These are phyloP conservation scores for Starmerella bacillaris DNA, from an alignment of 805 yeast species.

Conservation along the genomic window DNA sequence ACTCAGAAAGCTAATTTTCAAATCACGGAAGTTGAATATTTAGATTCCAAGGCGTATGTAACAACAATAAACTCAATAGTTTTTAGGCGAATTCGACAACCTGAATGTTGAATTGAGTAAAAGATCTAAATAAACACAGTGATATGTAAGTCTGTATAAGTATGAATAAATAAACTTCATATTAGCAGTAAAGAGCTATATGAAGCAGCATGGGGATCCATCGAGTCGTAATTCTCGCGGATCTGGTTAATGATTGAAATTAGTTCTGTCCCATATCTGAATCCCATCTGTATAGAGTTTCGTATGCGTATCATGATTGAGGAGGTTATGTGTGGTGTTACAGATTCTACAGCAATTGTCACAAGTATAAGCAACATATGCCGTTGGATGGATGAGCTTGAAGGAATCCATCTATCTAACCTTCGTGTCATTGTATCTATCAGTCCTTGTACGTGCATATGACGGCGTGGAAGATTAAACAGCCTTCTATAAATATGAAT, in stretches of 20 bases:
- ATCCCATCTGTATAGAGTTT: not conserved
- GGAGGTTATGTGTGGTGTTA: constrained; percentile 19
- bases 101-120: too few relatives aligned
- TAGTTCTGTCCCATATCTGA: not conserved
- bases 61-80: too few relatives aligned
- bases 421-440: constrained; percentile 27
- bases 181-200: too few relatives aligned
- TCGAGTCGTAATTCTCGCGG: too few relatives aligned
- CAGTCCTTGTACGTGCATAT: constrained; percentile 32
- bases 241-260: not conserved
- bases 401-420: constrained; percentile 27
- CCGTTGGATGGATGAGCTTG: constrained; percentile 34
- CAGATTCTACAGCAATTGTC: constrained; percentile 42
- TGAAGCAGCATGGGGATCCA: too few relatives aligned
- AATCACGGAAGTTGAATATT: too few relatives aligned
- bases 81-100: too few relatives aligned
- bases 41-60: too few relatives aligned
- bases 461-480: constrained; percentile 29
- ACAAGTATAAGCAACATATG: constrained; percentile 40
- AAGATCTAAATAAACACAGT: too few relatives aligned
- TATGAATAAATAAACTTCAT: too few relatives aligned
- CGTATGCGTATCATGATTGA: not conserved
- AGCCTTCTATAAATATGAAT: constrained; percentile 42
- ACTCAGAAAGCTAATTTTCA: too few relatives aligned
- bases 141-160: too few relatives aligned